Conservation (phyloP, 192 early-diverging fungal genomes). For the Coemansia brasiliensis region DNA sequence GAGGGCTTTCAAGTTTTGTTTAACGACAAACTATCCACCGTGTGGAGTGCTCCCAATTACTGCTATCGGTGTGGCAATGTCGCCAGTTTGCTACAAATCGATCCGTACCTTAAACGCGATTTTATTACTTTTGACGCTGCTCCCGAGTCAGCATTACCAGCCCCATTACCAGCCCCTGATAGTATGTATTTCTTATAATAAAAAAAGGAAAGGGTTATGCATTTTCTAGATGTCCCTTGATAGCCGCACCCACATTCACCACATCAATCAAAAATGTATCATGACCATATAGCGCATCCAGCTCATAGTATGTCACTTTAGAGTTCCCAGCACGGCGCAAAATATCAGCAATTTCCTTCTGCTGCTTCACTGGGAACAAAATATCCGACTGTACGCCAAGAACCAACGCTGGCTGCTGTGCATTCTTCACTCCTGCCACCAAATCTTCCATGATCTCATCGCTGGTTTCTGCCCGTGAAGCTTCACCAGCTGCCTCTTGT, state of each 20-base stretch:
- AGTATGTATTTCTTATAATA: slow-evolving; percentile 38
- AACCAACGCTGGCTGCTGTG: slow-evolving; percentile 75
- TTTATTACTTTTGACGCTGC: slow-evolving; percentile 51
- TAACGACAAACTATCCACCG: slow-evolving; percentile 91
- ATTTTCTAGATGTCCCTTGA: slow-evolving; percentile 86
- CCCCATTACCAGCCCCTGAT: slow-evolving; percentile 21
- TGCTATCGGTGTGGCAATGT: slow-evolving; percentile 98
- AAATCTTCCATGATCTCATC: slow-evolving; percentile 60
- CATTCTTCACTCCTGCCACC: slow-evolving; percentile 65
- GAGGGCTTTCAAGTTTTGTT: slow-evolving; percentile 78
- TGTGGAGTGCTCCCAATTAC: slow-evolving; percentile 97
- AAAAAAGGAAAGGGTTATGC: too few relatives aligned
- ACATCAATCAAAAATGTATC: slow-evolving; percentile 94
- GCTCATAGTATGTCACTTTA: slow-evolving; percentile 92
- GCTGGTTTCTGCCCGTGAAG: slow-evolving; percentile 28
- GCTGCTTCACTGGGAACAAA: slow-evolving; percentile 93
- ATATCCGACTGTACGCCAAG: slow-evolving; percentile 95
- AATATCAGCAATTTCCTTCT: slow-evolving; percentile 92
- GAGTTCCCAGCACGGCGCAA: slow-evolving; percentile 82
- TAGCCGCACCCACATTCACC: slow-evolving; percentile 86
- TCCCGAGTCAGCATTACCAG: slow-evolving; percentile 10
- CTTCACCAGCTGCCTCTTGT: slow-evolving; percentile 10
- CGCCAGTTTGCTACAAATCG: slow-evolving; percentile 87
- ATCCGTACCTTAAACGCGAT: slow-evolving; percentile 45
- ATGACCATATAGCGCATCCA: slow-evolving; percentile 96